phyloP scores from a whole-genome alignment of 106 monocot genomes.

The Dendrobium chrysotoxum region DNA sequence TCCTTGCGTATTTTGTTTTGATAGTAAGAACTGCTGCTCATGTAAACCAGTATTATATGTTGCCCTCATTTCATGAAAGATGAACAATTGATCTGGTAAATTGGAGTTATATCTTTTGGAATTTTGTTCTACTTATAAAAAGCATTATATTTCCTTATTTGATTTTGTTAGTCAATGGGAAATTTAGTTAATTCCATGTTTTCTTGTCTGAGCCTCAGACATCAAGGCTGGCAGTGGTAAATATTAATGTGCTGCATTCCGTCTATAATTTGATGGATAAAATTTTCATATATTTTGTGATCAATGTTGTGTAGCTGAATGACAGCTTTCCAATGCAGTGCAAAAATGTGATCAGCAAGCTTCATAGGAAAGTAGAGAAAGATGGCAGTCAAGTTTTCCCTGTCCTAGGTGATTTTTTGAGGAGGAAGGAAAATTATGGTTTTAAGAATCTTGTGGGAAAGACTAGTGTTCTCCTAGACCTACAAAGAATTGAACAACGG shows the following conservation, averaged over 20 bases:
- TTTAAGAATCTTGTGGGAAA: constrained; percentile 14
- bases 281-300: neutral
- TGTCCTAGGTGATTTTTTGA: constrained; percentile 58
- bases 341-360: constrained; percentile 88
- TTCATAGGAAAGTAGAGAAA: constrained; percentile 73
- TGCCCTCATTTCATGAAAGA: too few relatives aligned
- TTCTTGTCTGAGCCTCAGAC: neutral
- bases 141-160: too few relatives aligned
- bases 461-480: constrained; percentile 33
- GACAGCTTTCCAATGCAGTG: constrained; percentile 31
- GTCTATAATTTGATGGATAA: neutral
- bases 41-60: too few relatives aligned
- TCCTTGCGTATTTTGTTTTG: too few relatives aligned
- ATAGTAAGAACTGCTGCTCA: too few relatives aligned
- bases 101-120: too few relatives aligned
- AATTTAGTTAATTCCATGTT: too few relatives aligned
- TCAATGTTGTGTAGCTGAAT: neutral
- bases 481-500: constrained; percentile 66
- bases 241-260: neutral
- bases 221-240: neutral
- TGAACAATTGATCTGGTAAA: too few relatives aligned
- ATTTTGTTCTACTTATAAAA: too few relatives aligned
- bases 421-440: constrained; percentile 40
- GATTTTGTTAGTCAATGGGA: too few relatives aligned
- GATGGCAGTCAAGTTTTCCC: constrained; percentile 77